Evolutionary conservation across 2,329 filamentous ascomycete species (phyloP).

Genomic region (Colletotrichum tofieldiae): DNA sequence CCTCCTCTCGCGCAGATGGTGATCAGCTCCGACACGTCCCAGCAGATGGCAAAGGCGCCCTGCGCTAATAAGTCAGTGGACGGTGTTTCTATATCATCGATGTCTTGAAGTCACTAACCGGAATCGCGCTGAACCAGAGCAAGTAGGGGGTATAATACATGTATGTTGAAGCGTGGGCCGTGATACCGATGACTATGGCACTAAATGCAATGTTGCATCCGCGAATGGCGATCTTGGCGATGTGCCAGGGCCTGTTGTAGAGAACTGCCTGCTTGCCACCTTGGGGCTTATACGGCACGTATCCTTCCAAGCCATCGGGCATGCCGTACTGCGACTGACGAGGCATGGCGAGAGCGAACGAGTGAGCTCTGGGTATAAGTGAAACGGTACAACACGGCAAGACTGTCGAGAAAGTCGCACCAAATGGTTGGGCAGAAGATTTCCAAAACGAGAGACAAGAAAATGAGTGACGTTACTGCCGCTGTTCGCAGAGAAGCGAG

Average conservation of each 20-base stretch:
- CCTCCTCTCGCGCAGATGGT: conserved; percentile 53
- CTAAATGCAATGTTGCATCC: conserved; percentile 47
- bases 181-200: conserved; percentile 43
- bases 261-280: conserved; percentile 3
- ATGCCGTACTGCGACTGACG: conserved; percentile 10
- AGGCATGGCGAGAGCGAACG: neutral
- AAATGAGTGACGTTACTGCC: neutral
- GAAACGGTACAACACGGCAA: neutral
- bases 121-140: conserved; percentile 14
- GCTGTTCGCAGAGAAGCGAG: conserved; percentile 7
- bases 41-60: conserved; percentile 54
- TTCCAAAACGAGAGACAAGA: neutral
- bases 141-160: neutral
- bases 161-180: conserved; percentile 8
- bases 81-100: neutral
- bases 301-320: conserved; percentile 30
- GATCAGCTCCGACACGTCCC: conserved; percentile 58
- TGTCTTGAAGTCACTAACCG: conserved; percentile 13
- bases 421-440: neutral
- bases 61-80: conserved; percentile 43
- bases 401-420: neutral
- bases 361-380: neutral
- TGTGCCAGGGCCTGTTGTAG: conserved; percentile 47
- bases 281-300: conserved; percentile 31
- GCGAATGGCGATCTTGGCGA: conserved; percentile 52